Base-by-base conservation (phyloP, 2,329 filamentous ascomycete genomes). In the Cercospora canescens region DNA sequence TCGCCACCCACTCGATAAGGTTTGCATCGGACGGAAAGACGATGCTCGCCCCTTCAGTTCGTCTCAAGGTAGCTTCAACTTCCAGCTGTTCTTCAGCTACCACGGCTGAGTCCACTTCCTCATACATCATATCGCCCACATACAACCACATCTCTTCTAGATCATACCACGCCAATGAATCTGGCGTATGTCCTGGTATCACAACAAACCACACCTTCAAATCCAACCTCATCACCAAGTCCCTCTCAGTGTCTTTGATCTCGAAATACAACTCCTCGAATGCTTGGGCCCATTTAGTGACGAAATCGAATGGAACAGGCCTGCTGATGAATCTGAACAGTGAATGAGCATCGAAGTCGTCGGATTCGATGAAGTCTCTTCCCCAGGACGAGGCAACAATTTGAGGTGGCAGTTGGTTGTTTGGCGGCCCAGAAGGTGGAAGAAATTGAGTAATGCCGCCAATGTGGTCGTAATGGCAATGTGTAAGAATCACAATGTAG, bases 101-200 rank as follows among this genome's bases (percentile, higher is more conserved):
- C 30, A 14, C 28, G 21, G 21, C n/a, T 24, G 52, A 21, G 1
- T 74, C 72, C 0, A 73, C 71, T 14, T 72, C 71, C 60, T 81
- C 78, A 69, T 84, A 84, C 62, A 83, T 76, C 6, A 79, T 80
- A 61, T 85, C 82, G 6, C 82, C 82, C 5, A 83, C 79, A 61
- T 79, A 84, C 0, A 84, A 70, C 54, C 78, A 74, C 35, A 80
- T 77, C 67, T 83, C 81, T 1, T 76, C 71, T 9, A 76, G 71
- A 58, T 84, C 82, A 69, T 81, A 84, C 71, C 80, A 79, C 1
- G 81, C 81, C 1, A 84, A 67, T 14, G 79, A 77, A 65, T 83
- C 81, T 0, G 81, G 82, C 0, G 81, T 83, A 68, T 84, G 81
- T 14, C 82, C 82, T 2, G 82, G 81, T 0, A 81, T 80, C 21